Evolutionary conservation across 2,329 filamentous ascomycete genomes (phyloP).

Genomic region (Clonostachys rhizophaga): DNA sequence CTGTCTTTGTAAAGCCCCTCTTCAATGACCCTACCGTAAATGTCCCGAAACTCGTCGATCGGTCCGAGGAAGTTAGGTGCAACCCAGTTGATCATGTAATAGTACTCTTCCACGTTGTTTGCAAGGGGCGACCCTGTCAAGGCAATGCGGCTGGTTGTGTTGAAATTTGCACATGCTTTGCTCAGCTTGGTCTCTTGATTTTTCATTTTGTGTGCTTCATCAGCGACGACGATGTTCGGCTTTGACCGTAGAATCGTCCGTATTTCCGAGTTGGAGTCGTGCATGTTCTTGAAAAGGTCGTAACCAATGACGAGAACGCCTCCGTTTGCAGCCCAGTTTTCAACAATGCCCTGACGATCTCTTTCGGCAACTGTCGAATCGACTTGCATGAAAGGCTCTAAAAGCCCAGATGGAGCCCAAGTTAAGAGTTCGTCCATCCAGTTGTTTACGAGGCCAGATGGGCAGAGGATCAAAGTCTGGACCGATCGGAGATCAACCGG

Average conservation of each 20-base stretch:
- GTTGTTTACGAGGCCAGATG: constrained; percentile 70
- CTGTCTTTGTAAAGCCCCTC: constrained; percentile 68
- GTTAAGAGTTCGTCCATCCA: constrained; percentile 73
- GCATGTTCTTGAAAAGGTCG: constrained; percentile 50
- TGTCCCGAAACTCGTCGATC: constrained; percentile 59
- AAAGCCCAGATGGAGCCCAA: constrained; percentile 56
- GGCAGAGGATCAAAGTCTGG: constrained; percentile 70
- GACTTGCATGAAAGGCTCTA: constrained; percentile 56
- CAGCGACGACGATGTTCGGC: constrained; percentile 72
- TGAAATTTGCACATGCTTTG: constrained; percentile 51
- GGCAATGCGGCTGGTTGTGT: constrained; percentile 69
- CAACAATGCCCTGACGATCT: constrained; percentile 40
- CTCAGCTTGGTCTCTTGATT: constrained; percentile 52
- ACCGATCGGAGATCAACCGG: constrained; percentile 58
- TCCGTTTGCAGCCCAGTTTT: constrained; percentile 57
- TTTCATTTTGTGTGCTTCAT: constrained; percentile 82
- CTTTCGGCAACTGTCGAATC: constrained; percentile 26
- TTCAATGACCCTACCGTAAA: constrained; percentile 71
- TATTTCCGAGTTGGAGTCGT: constrained; percentile 18
- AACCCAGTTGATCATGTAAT: constrained; percentile 84
- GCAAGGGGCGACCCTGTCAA: constrained; percentile 83
- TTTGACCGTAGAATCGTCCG: constrained; percentile 47
- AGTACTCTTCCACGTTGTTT: constrained; percentile 82
- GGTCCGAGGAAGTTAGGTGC: constrained; percentile 73
- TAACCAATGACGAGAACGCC: constrained; percentile 79